phyloP scores from a whole-genome alignment of 768 basidiomycete genomes.

The Porpolomopsis calyptriformis region DNA sequence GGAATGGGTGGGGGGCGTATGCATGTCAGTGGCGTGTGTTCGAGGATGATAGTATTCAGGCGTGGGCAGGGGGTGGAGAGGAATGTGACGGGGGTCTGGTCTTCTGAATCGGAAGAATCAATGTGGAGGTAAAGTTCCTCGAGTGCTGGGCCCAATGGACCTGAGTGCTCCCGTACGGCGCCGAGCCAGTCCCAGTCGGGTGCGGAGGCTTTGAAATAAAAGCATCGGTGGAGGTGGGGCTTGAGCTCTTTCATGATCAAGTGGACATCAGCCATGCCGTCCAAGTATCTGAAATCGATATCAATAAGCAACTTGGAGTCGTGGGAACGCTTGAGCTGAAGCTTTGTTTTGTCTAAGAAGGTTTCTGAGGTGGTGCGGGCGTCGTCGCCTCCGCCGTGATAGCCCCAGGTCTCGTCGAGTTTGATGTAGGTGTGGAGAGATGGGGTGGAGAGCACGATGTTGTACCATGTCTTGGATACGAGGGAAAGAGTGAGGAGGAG shows the following conservation, averaged over 20 bases:
- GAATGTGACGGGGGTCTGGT: conserved; percentile 4
- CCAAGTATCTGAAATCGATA: conserved; percentile 5
- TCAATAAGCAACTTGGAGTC: conserved; percentile 4
- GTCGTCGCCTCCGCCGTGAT: conserved; percentile 2
- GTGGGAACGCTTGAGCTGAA: conserved; percentile 2
- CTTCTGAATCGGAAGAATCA: conserved; percentile 4
- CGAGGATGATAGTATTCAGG: conserved; percentile 3
- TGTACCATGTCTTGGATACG: conserved; percentile 1
- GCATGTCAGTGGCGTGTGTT: conserved; percentile 5
- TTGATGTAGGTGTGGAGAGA: conserved; percentile 6
- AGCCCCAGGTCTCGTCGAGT: conserved; percentile 5
- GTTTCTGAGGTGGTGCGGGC: background rate
- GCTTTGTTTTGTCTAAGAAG: conserved; percentile 3
- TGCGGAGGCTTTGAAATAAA: conserved; percentile 2
- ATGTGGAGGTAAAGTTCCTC: conserved; percentile 5
- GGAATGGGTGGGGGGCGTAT: background rate
- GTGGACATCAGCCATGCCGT: conserved; percentile 1
- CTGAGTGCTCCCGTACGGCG: conserved; percentile 1
- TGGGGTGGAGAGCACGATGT: conserved; percentile 4
- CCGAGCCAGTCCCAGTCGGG: conserved; percentile 6
- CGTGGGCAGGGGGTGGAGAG: background rate
- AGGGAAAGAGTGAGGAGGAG: conserved; percentile 1
- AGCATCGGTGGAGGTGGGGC: conserved; percentile 3
- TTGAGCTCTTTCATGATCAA: conserved; percentile 2
- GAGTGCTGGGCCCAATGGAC: conserved; percentile 1